Percentiles rank a stretch among this genome's conserved stretches.
These are phyloP conservation scores for Suillus cothurnatus DNA, from an alignment of 768 basidiomycete species.

Conservation along the genomic window DNA sequence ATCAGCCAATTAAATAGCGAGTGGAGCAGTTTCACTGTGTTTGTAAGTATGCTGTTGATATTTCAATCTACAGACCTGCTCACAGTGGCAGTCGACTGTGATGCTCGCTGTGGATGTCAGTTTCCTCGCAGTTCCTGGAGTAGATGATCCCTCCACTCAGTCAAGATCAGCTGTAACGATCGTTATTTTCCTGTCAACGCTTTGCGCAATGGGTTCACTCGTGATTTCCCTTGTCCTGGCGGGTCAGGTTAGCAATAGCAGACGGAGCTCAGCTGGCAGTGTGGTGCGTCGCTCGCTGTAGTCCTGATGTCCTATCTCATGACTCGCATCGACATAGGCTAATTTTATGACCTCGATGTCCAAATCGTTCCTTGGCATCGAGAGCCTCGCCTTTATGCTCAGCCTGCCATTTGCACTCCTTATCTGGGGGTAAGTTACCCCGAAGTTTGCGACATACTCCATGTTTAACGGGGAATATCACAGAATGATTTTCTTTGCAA, in stretches of 20 bases:
- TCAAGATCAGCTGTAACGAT: constrained; percentile 28
- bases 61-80: background rate
- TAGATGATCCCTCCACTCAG: constrained; percentile 21
- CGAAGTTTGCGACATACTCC: too few relatives aligned
- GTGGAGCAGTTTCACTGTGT: constrained; percentile 50
- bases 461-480: background rate
- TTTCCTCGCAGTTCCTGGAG: constrained; percentile 51
- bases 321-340: background rate
- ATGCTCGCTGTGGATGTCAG: constrained; percentile 55
- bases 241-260: constrained; percentile 36
- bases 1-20: constrained; percentile 44
- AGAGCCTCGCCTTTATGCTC: constrained; percentile 34
- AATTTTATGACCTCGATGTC: constrained; percentile 22
- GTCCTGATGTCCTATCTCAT: background rate
- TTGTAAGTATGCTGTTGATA: constrained; percentile 34
- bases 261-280: constrained; percentile 22
- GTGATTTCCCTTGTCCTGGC: constrained; percentile 39
- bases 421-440: constrained; percentile 32
- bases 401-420: constrained; percentile 36
- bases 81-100: constrained; percentile 43
- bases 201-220: constrained; percentile 37
- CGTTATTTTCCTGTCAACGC: constrained; percentile 41
- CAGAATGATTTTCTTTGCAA: constrained; percentile 16
- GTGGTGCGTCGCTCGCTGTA: constrained; percentile 28
- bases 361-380: constrained; percentile 21